Evolutionary conservation across 169 alveolate species (phyloP).

Genomic region (Cryptosporidium bovis): DNA sequence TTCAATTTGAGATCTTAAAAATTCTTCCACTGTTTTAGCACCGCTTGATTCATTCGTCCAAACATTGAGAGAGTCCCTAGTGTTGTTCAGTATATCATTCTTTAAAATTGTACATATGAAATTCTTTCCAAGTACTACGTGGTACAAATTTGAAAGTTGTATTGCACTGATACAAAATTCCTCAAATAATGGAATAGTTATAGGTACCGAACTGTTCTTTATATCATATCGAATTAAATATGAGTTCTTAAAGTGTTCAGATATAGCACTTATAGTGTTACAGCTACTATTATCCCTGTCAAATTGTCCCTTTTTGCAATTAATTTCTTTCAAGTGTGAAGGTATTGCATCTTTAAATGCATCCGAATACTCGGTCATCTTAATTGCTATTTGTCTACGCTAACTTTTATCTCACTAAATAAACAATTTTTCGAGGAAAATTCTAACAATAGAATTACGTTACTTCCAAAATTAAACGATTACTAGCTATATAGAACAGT

Average conservation of each 20-base stretch:
- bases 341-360: too few species aligned
- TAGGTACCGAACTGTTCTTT: background rate
- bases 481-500: too few species aligned
- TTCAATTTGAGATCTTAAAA: slow-evolving; percentile 17
- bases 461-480: too few species aligned
- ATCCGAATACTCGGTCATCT: too few species aligned
- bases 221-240: background rate
- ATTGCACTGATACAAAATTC: slow-evolving; percentile 53
- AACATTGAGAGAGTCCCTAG: slow-evolving; percentile 7
- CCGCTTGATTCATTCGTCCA: slow-evolving; percentile 43
- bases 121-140: slow-evolving; percentile 23
- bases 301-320: background rate
- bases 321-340: too few species aligned
- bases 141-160: slow-evolving; percentile 9
- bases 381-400: too few species aligned
- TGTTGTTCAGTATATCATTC: slow-evolving; percentile 23
- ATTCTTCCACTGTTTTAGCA: slow-evolving; percentile 60
- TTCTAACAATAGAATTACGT: too few species aligned
- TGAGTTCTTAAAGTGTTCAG: background rate
- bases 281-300: background rate
- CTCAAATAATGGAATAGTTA: slow-evolving; percentile 28
- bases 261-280: background rate
- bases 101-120: slow-evolving; percentile 22
- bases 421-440: too few species aligned
- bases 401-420: too few species aligned